These are phyloP conservation scores for Persicaria tinctoria DNA, from an alignment of 148 eudicot species.

Conservation along the genomic window DNA sequence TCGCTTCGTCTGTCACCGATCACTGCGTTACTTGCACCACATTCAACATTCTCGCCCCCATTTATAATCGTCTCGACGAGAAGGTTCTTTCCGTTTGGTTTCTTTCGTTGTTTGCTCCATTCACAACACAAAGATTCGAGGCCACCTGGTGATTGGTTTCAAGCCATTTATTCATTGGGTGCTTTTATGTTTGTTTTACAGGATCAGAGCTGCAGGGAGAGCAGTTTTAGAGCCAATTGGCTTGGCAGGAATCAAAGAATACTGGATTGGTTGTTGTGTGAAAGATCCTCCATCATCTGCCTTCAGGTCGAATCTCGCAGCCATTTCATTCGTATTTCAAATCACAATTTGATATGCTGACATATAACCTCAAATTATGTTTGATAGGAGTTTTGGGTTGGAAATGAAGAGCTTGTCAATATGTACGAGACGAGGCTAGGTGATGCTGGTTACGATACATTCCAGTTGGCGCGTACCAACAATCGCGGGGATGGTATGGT, in stretches of 20 bases:
- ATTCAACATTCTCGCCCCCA: conserved; percentile 94
- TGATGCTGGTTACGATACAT: conserved; percentile 77
- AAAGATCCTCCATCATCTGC: conserved; percentile 91
- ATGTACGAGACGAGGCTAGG: conserved; percentile 86
- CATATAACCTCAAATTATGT: too few species aligned
- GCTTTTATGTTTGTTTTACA: conserved; percentile 21
- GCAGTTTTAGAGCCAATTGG: conserved; percentile 73
- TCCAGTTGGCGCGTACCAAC: conserved; percentile 92
- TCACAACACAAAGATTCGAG: neutral
- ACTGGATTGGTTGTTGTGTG: conserved; percentile 83
- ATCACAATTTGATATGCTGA: neutral
- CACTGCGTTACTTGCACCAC: conserved; percentile 74
- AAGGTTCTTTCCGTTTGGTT: conserved; percentile 36
- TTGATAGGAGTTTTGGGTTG: conserved; percentile 97
- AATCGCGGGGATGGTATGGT: conserved; percentile 89
- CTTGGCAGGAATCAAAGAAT: conserved; percentile 72
- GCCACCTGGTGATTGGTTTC: neutral
- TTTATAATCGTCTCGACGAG: conserved; percentile 67
- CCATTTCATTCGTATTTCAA: neutral
- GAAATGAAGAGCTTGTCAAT: conserved; percentile 83
- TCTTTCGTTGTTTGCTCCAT: neutral
- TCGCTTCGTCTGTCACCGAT: conserved; percentile 19
- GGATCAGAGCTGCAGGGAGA: conserved; percentile 78
- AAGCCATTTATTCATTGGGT: neutral
- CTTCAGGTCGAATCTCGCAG: conserved; percentile 55